Evolutionary conservation across 768 basidiomycete species (phyloP), one percentile per base, ranked within the genome.

Genomic region (Auriculariales sp.): DNA sequence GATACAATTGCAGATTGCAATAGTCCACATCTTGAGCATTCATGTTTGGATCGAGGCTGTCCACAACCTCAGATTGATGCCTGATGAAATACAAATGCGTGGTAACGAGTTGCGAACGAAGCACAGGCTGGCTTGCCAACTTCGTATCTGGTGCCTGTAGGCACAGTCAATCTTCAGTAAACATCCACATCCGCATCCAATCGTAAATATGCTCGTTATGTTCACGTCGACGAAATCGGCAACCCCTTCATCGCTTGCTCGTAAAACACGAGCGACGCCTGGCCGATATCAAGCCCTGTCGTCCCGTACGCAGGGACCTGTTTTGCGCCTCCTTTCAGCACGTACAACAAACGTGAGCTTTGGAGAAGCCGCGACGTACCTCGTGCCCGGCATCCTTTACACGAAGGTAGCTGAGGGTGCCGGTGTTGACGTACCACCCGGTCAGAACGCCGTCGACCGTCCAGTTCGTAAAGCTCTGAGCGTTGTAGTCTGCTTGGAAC

Each of bases 351-450:
- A 15, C 2, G 24, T 10, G 15, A 39, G 35, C 35, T 36, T 36
- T 19, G 15, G 14, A 19, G 6, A 10, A 25, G 9, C 19, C 11
- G 6, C 19, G 22, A 36, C 35, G 70, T 14, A 72, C 71, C 49
- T 73, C 69, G 51, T 74, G 71, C 0, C 71, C 71, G 19, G 72
- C 69, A 9, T 68, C 68, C 51, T 62, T 73, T 28, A 78, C 67
- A 9, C 77, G 68, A 12, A 79, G 58, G 53, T 78, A 79, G 6
- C 76, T 75, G 59, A 72, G 69, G 7, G 65, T 74, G 10, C 77
- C 77, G 3, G 77, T 75, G 51, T 76, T 77, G 64, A 79, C 79
- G 63, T 64, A 77, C 29, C 72, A 59, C 3, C 77, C 78, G 3
- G 78, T 64, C 2, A 59, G 50, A 49, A 71, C 65, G 0, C 78